Percentiles rank a stretch among this genome's conserved stretches.
Evolutionary conservation across 768 basidiomycete genomes (phyloP).

Genomic region (Porpolomopsis calyptriformis): DNA sequence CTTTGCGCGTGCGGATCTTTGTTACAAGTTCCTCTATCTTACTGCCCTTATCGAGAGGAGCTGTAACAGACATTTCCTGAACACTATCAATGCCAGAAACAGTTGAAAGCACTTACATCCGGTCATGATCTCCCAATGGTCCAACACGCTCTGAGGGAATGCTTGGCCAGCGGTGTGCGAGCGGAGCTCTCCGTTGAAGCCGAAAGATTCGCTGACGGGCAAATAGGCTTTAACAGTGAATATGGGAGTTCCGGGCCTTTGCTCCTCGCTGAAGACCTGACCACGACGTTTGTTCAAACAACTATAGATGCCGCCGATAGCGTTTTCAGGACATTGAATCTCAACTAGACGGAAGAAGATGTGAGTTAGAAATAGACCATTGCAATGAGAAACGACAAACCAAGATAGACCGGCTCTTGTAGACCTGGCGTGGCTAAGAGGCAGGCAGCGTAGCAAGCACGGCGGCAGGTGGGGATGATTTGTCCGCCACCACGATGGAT

Average conservation of each 20-base stretch:
- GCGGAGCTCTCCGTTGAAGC: slow-evolving; percentile 95
- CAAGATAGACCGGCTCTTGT: slow-evolving; percentile 94
- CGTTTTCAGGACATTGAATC: slow-evolving; percentile 95
- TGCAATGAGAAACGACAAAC: slow-evolving; percentile 27
- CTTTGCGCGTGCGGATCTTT: slow-evolving; percentile 82
- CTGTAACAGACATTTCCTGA: slow-evolving; percentile 22
- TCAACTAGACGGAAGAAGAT: slow-evolving; percentile 50
- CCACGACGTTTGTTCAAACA: slow-evolving; percentile 94
- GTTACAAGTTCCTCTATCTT: slow-evolving; percentile 82
- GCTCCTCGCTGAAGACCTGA: slow-evolving; percentile 96
- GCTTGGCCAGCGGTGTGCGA: slow-evolving; percentile 91
- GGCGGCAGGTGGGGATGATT: slow-evolving; percentile 93
- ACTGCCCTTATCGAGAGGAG: slow-evolving; percentile 80
- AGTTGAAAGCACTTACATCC: slow-evolving; percentile 46
- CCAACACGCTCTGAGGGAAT: slow-evolving; percentile 93
- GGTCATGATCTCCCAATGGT: slow-evolving; percentile 83
- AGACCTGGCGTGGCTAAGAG: slow-evolving; percentile 83
- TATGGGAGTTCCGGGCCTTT: slow-evolving; percentile 95
- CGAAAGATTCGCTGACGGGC: slow-evolving; percentile 86
- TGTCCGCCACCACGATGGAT: slow-evolving; percentile 99
- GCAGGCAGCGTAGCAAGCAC: slow-evolving; percentile 93
- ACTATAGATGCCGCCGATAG: slow-evolving; percentile 95
- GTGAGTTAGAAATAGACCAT: not conserved
- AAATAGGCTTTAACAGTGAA: slow-evolving; percentile 98
- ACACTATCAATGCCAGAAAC: slow-evolving; percentile 2